Base-by-base conservation (phyloP, 495 filamentous ascomycete species). In the Rostrohypoxylon terebratum region DNA sequence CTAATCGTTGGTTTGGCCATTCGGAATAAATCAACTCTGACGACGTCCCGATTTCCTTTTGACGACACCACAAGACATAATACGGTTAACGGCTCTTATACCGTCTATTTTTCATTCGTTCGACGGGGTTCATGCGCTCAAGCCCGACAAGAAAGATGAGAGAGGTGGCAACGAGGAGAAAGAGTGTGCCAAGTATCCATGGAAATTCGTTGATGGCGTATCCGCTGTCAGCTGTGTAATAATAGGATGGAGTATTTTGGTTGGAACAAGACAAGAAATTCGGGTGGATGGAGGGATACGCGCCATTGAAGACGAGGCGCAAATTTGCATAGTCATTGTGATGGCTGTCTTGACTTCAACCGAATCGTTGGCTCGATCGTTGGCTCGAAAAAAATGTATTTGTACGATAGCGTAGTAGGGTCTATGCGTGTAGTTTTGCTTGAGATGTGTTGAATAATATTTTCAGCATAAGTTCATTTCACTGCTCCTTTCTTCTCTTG, bases 21-120 rank as follows among this genome's bases (percentile, higher is more conserved):
- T 55, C 34, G 42, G 55, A 54, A 62, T n/a, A 51, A 70, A 70
- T 51, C 34, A 36, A 44, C 48, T 61, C 31, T 72, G 28, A 72
- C 63, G 69, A 72, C 53, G 59, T 67, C 63, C 63, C 69, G 69
- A 72, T 44, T 67, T 44, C 45, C 59, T 47, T 63, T 63, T 63
- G 48, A 72, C 63, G 63, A 66, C 44, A 57, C 69, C 28, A 31
- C 63, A 61, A 55, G 34, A 53, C 40, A 53, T 67, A 45, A 72
- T 68, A 59, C 44, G 38, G 57, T 58, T 66, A 21, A 34, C 38
- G 69, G 36, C 47, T 50, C 48, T 28, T 21, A 36, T 21, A 58
- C 28, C 57, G 20, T 48, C 38, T 13, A 21, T 20, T 55, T 36
- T 23, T 33, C 59, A 36, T 44, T 59, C 36, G 54, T 13, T 53